These are phyloP conservation scores for Gloeophyllum trabeum DNA, from an alignment of 768 basidiomycete genomes.

Conservation along the genomic window DNA sequence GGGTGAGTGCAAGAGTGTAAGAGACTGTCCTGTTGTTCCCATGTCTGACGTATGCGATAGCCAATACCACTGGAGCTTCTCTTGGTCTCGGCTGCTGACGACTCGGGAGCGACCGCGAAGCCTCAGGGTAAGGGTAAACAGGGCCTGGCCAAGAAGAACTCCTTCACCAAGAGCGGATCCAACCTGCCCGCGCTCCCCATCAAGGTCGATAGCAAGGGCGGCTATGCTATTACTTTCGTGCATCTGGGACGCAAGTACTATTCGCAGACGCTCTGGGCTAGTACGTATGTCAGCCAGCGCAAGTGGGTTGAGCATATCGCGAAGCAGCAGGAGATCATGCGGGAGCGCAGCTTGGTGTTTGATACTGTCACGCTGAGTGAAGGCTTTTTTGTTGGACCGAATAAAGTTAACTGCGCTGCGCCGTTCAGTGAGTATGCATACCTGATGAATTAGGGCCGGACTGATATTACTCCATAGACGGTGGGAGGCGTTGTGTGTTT, in stretches of 20 bases:
- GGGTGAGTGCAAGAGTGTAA: conserved; percentile 38
- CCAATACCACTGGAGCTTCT: conserved; percentile 95
- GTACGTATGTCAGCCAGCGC: conserved; percentile 69
- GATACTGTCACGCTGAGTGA: conserved; percentile 80
- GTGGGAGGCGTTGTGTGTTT: conserved; percentile 80
- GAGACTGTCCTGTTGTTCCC: not conserved
- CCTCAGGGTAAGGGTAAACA: conserved; percentile 14
- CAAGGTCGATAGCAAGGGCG: conserved; percentile 61
- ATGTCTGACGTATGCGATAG: conserved; percentile 25
- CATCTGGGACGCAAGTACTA: conserved; percentile 92
- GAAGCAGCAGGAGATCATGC: conserved; percentile 79
- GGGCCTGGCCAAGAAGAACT: conserved; percentile 31
- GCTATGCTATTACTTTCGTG: conserved; percentile 86
- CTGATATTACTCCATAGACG: too few relatives aligned
- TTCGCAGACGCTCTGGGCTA: conserved; percentile 85
- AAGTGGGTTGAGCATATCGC: conserved; percentile 92
- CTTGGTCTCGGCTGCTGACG: conserved; percentile 69
- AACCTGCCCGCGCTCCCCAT: conserved; percentile 38
- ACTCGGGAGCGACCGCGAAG: conserved; percentile 23
- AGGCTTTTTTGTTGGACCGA: conserved; percentile 75
- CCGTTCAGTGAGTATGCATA: conserved; percentile 58
- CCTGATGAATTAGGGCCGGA: too few relatives aligned
- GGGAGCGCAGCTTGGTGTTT: conserved; percentile 79
- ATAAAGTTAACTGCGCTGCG: conserved; percentile 89
- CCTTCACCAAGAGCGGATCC: conserved; percentile 28